A percentile compares a stretch with the other conserved stretches of the same genome.
Evolutionary conservation across 441 rosid genomes (phyloP).

Genomic region (Aleurites moluccanus): DNA sequence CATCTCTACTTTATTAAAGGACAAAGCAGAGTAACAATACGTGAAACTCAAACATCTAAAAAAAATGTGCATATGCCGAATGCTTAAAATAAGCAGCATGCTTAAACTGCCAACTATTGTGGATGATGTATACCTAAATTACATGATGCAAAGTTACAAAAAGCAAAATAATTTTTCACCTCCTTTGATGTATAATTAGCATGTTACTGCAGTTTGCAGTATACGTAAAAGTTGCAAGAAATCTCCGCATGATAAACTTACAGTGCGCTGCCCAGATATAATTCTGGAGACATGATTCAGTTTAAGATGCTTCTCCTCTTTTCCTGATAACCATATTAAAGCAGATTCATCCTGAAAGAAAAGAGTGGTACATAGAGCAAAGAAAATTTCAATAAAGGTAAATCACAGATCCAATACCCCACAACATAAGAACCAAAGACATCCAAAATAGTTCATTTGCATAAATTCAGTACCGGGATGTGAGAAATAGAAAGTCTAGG

Average conservation of each 20-base stretch:
- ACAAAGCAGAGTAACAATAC: constrained; percentile 1
- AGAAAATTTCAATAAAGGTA: constrained; percentile 7
- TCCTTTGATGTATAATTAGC: background rate
- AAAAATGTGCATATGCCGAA: background rate
- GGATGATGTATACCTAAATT: background rate
- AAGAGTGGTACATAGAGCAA: background rate
- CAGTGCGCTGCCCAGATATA: constrained; percentile 95
- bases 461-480: background rate
- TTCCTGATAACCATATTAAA: constrained; percentile 93
- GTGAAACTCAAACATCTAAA: constrained; percentile 5
- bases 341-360: constrained; percentile 83
- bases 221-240: background rate
- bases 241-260: constrained; percentile 44
- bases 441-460: background rate
- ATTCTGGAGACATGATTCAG: constrained; percentile 88
- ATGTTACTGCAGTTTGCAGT: constrained; percentile 4
- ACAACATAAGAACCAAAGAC: background rate
- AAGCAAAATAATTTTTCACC: background rate
- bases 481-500: background rate
- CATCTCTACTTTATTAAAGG: background rate
- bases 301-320: constrained; percentile 89
- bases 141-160: background rate
- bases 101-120: background rate
- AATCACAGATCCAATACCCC: background rate
- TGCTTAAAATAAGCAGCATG: background rate